Percentiles rank a stretch among this genome's conserved stretches.
These are phyloP conservation scores for Priceomyces melissophilus DNA, from an alignment of 805 yeast species.

Conservation along the genomic window DNA sequence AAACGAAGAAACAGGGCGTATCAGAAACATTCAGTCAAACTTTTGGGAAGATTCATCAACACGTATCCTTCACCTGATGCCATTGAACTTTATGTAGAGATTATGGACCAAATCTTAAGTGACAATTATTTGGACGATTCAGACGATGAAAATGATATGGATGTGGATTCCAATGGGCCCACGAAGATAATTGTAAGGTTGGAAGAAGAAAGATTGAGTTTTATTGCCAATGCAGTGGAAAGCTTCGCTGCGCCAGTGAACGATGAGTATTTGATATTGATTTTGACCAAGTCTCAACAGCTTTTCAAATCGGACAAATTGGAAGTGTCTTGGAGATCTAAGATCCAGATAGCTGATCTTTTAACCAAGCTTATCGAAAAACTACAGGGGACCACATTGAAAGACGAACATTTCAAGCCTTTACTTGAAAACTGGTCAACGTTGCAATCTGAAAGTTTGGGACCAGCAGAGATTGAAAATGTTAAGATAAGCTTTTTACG, in stretches of 20 bases:
- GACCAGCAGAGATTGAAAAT: slow-evolving; percentile 48
- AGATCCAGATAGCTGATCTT: slow-evolving; percentile 43
- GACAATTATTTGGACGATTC: slow-evolving; percentile 36
- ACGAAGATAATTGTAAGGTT: slow-evolving; percentile 39
- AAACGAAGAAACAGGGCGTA: slow-evolving; percentile 64
- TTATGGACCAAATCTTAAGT: slow-evolving; percentile 30
- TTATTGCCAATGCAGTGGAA: slow-evolving; percentile 33
- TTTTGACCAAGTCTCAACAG: slow-evolving; percentile 16
- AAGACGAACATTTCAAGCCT: slow-evolving; percentile 6
- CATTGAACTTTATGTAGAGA: slow-evolving; percentile 34
- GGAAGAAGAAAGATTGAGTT: slow-evolving; percentile 46
- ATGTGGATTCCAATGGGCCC: slow-evolving; percentile 25
- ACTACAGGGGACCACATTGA: slow-evolving; percentile 5
- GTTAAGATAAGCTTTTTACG: slow-evolving; percentile 52
- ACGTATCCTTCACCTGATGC: slow-evolving; percentile 30
- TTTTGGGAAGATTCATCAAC: slow-evolving; percentile 49
- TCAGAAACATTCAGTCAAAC: slow-evolving; percentile 51
- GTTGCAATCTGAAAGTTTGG: slow-evolving; percentile 27
- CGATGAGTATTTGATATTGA: slow-evolving; percentile 20
- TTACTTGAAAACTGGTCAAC: slow-evolving; percentile 25
- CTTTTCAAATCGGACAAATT: slow-evolving; percentile 23
- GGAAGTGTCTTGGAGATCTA: slow-evolving; percentile 60
- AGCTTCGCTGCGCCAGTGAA: slow-evolving; percentile 16
- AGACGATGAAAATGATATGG: slow-evolving; percentile 30
- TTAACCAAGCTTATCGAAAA: slow-evolving; percentile 19